A percentile compares a stretch with the other conserved stretches of the same genome.
Evolutionary conservation across 2,329 filamentous ascomycete species (phyloP).

Genomic region (Leptodontidium sp.): DNA sequence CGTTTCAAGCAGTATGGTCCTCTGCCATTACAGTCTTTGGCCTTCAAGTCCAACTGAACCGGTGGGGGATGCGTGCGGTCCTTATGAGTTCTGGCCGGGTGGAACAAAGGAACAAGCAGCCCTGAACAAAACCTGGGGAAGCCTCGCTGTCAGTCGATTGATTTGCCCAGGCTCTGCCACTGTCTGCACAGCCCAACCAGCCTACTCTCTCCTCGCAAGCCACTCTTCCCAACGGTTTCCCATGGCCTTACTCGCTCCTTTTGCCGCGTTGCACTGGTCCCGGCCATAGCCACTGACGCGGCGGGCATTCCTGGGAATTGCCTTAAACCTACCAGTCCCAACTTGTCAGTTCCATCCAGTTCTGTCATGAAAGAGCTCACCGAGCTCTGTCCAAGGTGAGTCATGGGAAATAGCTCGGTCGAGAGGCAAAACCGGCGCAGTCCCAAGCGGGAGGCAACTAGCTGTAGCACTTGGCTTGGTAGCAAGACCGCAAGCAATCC

Average conservation of each 20-base stretch:
- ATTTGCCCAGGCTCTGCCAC: slow-evolving; percentile 7
- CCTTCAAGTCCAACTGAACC: not conserved
- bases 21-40: not conserved
- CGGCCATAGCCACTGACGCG: not conserved
- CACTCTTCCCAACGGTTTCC: slow-evolving; percentile 2
- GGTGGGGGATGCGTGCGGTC: not conserved
- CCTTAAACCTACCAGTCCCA: not conserved
- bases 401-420: slow-evolving; percentile 10
- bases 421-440: slow-evolving; percentile 19
- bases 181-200: not conserved
- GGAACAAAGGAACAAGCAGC: slow-evolving; percentile 1
- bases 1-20: not conserved
- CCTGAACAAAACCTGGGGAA: not conserved
- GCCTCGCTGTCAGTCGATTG: not conserved
- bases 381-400: slow-evolving; percentile 3
- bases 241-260: slow-evolving; percentile 10
- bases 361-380: slow-evolving; percentile 2
- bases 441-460: not conserved
- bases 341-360: not conserved
- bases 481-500: not conserved
- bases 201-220: not conserved
- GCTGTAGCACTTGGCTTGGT: slow-evolving; percentile 1
- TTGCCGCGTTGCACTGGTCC: not conserved
- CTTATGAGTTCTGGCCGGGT: not conserved
- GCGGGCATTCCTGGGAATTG: slow-evolving; percentile 3